Evolutionary conservation across 2,329 filamentous ascomycete genomes (phyloP).

Genomic region (Graphilbum fragrans): DNA sequence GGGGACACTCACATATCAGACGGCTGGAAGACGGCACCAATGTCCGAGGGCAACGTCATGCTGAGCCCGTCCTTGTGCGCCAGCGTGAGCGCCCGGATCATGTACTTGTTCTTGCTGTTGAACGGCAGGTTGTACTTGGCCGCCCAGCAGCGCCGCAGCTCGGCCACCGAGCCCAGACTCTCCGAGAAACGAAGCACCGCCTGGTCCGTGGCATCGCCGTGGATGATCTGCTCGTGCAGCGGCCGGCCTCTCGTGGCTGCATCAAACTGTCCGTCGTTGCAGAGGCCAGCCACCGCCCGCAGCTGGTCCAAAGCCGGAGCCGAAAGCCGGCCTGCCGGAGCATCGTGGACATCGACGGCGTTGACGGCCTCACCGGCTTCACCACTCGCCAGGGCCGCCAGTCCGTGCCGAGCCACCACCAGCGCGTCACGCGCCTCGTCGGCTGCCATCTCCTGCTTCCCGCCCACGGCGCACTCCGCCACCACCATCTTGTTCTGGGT

Average conservation of each 20-base stretch:
- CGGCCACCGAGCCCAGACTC: slow-evolving; percentile 47
- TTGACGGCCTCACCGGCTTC: too few species aligned
- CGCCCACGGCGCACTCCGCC: slow-evolving; percentile 49
- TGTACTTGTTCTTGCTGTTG: slow-evolving; percentile 65
- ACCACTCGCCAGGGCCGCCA: slow-evolving; percentile 2
- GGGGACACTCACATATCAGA: slow-evolving; percentile 22
- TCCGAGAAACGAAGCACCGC: slow-evolving; percentile 64
- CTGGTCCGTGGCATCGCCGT: slow-evolving; percentile 63
- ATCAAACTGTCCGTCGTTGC: slow-evolving; percentile 56
- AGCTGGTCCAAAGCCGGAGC: slow-evolving; percentile 40
- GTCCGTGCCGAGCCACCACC: too few species aligned
- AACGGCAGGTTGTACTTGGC: slow-evolving; percentile 74
- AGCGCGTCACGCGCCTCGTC: too few species aligned
- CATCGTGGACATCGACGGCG: too few species aligned
- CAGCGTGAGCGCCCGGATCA: slow-evolving; percentile 60
- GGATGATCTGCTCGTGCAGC: slow-evolving; percentile 50
- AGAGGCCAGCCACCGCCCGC: slow-evolving; percentile 46
- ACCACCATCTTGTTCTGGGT: slow-evolving; percentile 61
- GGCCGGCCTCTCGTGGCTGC: slow-evolving; percentile 40
- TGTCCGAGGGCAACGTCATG: slow-evolving; percentile 23
- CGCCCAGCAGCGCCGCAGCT: slow-evolving; percentile 46
- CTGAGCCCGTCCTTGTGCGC: slow-evolving; percentile 25
- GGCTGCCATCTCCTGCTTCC: slow-evolving; percentile 40
- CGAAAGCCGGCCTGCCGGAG: too few species aligned
- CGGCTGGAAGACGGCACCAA: slow-evolving; percentile 21